Base-by-base conservation (phyloP, 306 rosid species). In the Cicer chorassanicum region DNA sequence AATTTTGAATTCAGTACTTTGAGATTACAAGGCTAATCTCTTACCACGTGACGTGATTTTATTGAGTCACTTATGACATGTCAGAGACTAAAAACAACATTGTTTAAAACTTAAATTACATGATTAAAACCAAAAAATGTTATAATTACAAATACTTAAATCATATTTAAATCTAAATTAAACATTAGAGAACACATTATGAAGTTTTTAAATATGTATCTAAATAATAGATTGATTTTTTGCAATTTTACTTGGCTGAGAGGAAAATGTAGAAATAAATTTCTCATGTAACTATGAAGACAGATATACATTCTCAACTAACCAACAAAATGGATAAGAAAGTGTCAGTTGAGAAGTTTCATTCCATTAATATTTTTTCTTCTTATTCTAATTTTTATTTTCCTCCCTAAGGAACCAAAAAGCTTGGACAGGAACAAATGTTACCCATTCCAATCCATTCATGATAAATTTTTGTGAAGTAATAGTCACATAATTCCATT, bases 321-420 rank as follows among this genome's bases (percentile, higher is more conserved):
- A 29, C 46, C 54, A 29, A 77, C 79, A 57, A 65, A 65, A 65
- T 9, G 59, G 75, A 57, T 82, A 60, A 67, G 72, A 77, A 77
- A 40, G 38, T 49, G 48, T 44, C 69, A 68, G 77, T 16, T 59
- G 11, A 36, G 69, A 82, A 5, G 63, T 45, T 55, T 67, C 65
- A 49, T 49, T 50, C 40, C 21, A 60, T 48, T 73, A 36, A 24
- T 54, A 43, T 40, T 21, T 61, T 21, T 50, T 9, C 40, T 49
- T 15, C 40, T 14, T 14, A 42, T 0, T 55, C 36, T 39, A 24
- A 11, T 41, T 16, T 73, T 16, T 29, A 29, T 29, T 29, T 40
- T 29, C 15, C 34, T 34, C 66, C 39, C 6, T 39, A 9, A 41
- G 9, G 14, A 63, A n/a, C 77, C 73, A 60, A 53, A 43, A 43